Evolutionary conservation across 225 moss, liverwort and hornwort species (phyloP).

Genomic region (Takakia lepidozioides): DNA sequence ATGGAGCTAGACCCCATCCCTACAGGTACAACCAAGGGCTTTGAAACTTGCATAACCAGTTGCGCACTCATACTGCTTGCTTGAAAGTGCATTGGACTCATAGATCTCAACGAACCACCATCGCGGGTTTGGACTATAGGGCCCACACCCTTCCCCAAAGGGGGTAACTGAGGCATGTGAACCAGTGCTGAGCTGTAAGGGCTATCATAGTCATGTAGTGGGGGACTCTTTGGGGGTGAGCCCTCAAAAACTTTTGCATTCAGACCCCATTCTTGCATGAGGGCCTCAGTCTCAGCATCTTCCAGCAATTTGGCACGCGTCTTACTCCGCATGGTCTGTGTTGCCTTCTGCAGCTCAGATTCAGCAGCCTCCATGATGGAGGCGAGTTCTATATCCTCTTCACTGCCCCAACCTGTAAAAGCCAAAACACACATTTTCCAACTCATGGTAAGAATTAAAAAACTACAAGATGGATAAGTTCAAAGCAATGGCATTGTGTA

Average conservation of each 20-base stretch:
- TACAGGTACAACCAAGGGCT: conserved; percentile 59
- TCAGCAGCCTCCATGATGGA: conserved; percentile 85
- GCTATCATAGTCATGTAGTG: conserved; percentile 9
- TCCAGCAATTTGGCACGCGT: conserved; percentile 61
- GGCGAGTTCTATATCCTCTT: conserved; percentile 64
- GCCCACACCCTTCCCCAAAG: conserved; percentile 49
- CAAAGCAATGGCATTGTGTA: too few relatives aligned
- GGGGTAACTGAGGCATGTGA: conserved; percentile 29
- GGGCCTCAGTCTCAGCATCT: conserved; percentile 69
- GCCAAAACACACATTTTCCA: too few relatives aligned
- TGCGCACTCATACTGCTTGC: conserved; percentile 21
- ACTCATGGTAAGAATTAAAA: too few relatives aligned
- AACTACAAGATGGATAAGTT: too few relatives aligned
- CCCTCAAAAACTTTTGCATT: conserved; percentile 40
- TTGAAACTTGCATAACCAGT: conserved; percentile 75
- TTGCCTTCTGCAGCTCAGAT: conserved; percentile 82
- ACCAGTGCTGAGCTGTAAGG: conserved; percentile 16
- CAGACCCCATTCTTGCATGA: conserved; percentile 76
- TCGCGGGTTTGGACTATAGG: conserved; percentile 47
- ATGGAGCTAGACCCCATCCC: conserved; percentile 57
- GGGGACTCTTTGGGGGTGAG: conserved; percentile 21
- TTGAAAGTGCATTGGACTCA: conserved; percentile 52
- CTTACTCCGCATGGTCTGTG: conserved; percentile 57
- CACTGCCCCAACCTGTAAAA: conserved; percentile 45
- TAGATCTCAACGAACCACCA: conserved; percentile 66